Evolutionary conservation across 148 eudicot species (phyloP).

Genomic region (Vaccinium myrtillus): DNA sequence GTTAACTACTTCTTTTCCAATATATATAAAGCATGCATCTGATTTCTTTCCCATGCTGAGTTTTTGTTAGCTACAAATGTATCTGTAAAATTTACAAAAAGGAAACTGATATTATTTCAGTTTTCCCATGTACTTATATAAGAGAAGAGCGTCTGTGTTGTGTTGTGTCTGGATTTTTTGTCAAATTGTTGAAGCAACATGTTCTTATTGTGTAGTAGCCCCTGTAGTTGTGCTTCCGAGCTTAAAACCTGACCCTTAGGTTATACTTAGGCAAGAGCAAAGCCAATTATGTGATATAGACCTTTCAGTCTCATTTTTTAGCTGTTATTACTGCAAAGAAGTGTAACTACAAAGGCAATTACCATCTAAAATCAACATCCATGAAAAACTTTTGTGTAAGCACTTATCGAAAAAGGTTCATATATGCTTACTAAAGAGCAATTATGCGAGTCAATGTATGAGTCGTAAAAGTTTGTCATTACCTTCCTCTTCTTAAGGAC

Average conservation of each 20-base stretch:
- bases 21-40: no score
- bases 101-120: no score
- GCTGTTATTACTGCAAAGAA: neutral
- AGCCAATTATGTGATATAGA: neutral
- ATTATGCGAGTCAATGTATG: neutral
- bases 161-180: no score
- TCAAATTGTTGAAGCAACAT: no score
- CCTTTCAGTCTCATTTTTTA: neutral
- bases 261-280: neutral
- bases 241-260: neutral
- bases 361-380: neutral
- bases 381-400: neutral
- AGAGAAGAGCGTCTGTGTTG: no score
- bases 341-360: neutral
- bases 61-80: no score
- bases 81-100: no score
- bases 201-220: neutral
- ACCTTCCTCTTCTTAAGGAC: conserved; percentile 91
- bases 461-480: conserved; percentile 2
- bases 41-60: no score
- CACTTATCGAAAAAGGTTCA: neutral
- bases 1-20: neutral
- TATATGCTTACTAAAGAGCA: neutral
- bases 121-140: no score
- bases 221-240: neutral